Conservation (phyloP, 441 rosid species). For the Pelargonium hybrid region DNA sequence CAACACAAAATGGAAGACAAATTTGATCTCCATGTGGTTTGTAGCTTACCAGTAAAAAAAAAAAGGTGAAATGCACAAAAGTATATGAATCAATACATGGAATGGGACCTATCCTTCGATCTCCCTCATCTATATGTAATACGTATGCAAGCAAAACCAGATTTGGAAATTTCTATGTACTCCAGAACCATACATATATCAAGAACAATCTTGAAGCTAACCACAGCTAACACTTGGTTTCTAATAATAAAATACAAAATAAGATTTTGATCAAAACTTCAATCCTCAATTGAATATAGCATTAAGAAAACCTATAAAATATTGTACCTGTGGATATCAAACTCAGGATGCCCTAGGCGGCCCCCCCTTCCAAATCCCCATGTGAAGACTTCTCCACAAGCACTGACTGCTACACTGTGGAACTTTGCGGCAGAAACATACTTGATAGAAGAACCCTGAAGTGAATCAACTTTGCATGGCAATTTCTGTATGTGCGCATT, state of each 20-base stretch:
- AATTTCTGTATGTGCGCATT: conserved; percentile 79
- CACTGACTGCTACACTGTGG: conserved; percentile 80
- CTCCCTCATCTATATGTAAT: not conserved
- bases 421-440: conserved; percentile 86
- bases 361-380: conserved; percentile 99
- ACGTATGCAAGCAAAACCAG: too few relatives aligned
- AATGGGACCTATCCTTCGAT: not conserved
- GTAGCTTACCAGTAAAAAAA: not conserved
- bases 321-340: conserved; percentile 89
- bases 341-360: conserved; percentile 99
- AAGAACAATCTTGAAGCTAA: too few relatives aligned
- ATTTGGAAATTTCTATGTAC: too few relatives aligned
- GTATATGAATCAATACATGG: not conserved
- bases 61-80: too few relatives aligned
- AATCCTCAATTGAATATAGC: not conserved
- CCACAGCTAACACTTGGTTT: too few relatives aligned
- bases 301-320: not conserved
- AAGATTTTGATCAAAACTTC: not conserved
- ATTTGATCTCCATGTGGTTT: not conserved
- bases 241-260: not conserved
- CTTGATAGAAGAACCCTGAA: conserved; percentile 65
- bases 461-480: conserved; percentile 88
- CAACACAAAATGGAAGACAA: not conserved
- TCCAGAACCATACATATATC: too few relatives aligned
- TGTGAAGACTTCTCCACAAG: conserved; percentile 70